Evolutionary conservation across 495 filamentous ascomycete species (phyloP).

Genomic region (Cladorrhinum samala): DNA sequence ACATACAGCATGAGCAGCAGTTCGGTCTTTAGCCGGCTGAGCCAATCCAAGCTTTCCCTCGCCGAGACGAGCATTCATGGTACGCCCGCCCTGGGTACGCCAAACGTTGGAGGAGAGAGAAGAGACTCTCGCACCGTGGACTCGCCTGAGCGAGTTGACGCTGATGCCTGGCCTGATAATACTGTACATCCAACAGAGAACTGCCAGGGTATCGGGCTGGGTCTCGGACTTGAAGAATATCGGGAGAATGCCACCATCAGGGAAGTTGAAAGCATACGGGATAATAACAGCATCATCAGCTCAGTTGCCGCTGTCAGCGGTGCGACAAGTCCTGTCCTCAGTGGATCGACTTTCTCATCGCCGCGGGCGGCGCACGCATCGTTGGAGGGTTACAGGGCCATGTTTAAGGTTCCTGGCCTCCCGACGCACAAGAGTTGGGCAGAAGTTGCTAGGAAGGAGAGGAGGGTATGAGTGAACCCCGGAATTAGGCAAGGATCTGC

Average conservation of each 20-base stretch:
- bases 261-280: constrained; percentile 4
- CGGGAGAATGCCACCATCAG: constrained; percentile 15
- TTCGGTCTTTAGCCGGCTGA: constrained; percentile 25
- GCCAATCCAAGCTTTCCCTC: constrained; percentile 17
- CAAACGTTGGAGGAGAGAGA: constrained; percentile 1
- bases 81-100: constrained; percentile 17
- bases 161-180: neutral
- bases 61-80: constrained; percentile 20
- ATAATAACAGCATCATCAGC: constrained; percentile 17
- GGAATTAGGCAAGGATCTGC: no score
- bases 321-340: constrained; percentile 12
- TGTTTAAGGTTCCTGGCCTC: constrained; percentile 18
- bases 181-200: neutral
- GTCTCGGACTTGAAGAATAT: constrained; percentile 14
- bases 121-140: neutral
- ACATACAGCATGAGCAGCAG: constrained; percentile 29
- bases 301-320: constrained; percentile 1
- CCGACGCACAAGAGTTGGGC: constrained; percentile 32
- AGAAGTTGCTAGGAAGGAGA: constrained; percentile 19
- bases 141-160: neutral
- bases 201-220: constrained; percentile 7
- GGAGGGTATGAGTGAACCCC: neutral
- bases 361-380: constrained; percentile 13
- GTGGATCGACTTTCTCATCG: constrained; percentile 21
- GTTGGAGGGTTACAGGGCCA: constrained; percentile 3